Evolutionary conservation across 306 rosid genomes (phyloP).

Genomic region (Macrotyloma uniflorum): DNA sequence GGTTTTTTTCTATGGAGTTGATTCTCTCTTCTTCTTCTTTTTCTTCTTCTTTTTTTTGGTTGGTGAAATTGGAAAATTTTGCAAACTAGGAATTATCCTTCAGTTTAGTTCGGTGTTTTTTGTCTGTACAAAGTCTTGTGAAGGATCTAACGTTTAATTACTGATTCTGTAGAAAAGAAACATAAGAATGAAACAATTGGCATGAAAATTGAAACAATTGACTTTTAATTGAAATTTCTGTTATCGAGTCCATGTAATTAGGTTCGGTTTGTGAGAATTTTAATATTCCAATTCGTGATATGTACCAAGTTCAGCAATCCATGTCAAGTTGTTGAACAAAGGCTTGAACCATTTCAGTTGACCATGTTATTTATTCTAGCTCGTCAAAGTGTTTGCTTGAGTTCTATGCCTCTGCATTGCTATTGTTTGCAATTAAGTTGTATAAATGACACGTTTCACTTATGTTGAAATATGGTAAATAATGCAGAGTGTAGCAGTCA

Average conservation of each 20-base stretch:
- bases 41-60: neutral
- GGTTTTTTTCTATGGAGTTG: neutral
- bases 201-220: constrained; percentile 16
- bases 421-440: constrained; percentile 11
- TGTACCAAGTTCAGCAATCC: neutral
- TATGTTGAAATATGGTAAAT: constrained; percentile 30
- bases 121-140: neutral
- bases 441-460: constrained; percentile 27
- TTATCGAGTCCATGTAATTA: neutral
- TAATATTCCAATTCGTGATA: neutral
- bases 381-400: constrained; percentile 8
- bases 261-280: constrained; percentile 12
- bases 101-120: neutral
- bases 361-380: neutral
- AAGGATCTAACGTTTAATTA: constrained; percentile 11
- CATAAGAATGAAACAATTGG: neutral
- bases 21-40: neutral
- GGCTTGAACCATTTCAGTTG: constrained; percentile 29
- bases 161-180: neutral
- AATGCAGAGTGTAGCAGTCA: constrained; percentile 33
- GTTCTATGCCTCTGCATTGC: constrained; percentile 1
- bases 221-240: constrained; percentile 42
- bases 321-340: constrained; percentile 12
- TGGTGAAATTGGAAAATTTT: constrained; percentile 15
- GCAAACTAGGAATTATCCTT: constrained; percentile 5